Percentiles rank a stretch among this genome's conserved stretches.
Evolutionary conservation across 331 rosid genomes (phyloP).

Genomic region (Rosa hybrid): DNA sequence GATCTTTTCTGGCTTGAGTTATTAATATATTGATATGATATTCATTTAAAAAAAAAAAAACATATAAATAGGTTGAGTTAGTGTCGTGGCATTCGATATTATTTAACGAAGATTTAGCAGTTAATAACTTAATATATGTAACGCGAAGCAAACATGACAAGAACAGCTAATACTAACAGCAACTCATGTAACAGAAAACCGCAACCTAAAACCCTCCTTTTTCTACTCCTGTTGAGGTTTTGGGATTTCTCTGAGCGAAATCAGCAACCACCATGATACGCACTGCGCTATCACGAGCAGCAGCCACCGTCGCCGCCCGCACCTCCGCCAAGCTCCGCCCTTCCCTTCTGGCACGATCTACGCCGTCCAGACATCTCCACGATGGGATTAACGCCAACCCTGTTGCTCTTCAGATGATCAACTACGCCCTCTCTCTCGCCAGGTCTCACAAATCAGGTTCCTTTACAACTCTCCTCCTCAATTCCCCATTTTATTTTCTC

Average conservation of each 20-base stretch:
- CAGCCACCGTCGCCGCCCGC: constrained; percentile 25
- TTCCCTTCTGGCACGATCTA: constrained; percentile 17
- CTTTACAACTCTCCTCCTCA: not conserved
- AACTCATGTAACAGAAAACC: not conserved
- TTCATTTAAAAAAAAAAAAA: too few relatives aligned
- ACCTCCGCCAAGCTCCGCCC: constrained; percentile 32
- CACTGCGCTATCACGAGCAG: constrained; percentile 41
- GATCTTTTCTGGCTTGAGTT: too few relatives aligned
- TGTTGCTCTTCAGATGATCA: constrained; percentile 66
- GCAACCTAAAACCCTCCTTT: not conserved
- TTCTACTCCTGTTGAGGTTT: not conserved
- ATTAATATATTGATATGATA: too few relatives aligned
- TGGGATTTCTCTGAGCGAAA: not conserved
- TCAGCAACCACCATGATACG: constrained; percentile 49
- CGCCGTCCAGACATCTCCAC: constrained; percentile 46
- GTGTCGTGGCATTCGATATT: too few relatives aligned
- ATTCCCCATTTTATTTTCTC: constrained; percentile 4
- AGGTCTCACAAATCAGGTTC: constrained; percentile 79
- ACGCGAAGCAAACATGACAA: not conserved
- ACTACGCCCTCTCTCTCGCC: constrained; percentile 70
- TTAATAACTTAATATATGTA: not conserved
- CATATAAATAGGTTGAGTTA: too few relatives aligned
- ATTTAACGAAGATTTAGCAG: too few relatives aligned
- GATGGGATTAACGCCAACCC: constrained; percentile 51
- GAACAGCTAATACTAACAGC: too few relatives aligned